Evolutionary conservation across 495 filamentous ascomycete species (phyloP).

Genomic region (Chlorociboria aeruginascens): DNA sequence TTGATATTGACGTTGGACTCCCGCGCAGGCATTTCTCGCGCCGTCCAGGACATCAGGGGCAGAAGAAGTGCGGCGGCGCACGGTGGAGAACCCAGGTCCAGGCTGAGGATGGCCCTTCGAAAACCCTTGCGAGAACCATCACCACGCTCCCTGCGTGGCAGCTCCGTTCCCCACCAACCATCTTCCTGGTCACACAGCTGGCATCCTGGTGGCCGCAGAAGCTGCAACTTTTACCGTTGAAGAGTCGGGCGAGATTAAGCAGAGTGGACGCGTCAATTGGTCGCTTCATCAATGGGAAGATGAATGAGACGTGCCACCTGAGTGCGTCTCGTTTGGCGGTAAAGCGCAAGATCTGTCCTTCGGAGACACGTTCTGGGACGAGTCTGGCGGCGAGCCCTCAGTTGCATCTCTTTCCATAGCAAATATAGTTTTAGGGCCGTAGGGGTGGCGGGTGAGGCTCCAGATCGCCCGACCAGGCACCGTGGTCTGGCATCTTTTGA

Average conservation of each 20-base stretch:
- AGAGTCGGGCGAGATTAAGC: conserved; percentile 1
- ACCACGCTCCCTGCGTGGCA: conserved; percentile 3
- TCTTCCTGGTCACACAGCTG: neutral
- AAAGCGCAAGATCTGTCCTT: neutral
- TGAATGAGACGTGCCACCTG: conserved; percentile 2
- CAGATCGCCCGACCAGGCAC: conserved; percentile 12
- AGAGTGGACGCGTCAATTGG: neutral
- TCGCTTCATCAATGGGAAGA: neutral
- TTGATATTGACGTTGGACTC: conserved; percentile 14
- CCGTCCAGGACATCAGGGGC: conserved; percentile 3
- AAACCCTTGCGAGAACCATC: conserved; percentile 2
- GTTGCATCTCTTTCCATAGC: neutral
- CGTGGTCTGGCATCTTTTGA: neutral
- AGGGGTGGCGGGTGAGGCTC: conserved; percentile 1
- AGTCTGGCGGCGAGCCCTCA: neutral
- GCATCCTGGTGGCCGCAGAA: neutral
- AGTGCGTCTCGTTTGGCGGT: neutral
- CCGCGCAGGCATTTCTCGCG: conserved; percentile 7
- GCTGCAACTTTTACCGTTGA: conserved; percentile 11
- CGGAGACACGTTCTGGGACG: neutral
- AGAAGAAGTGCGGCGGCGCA: conserved; percentile 4
- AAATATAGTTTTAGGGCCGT: neutral
- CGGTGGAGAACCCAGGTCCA: neutral
- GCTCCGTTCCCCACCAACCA: neutral
- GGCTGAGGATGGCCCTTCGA: conserved; percentile 2